These are phyloP conservation scores for Cladorrhinum sp. DNA, from an alignment of 2,329 filamentous ascomycete species.

Conservation along the genomic window DNA sequence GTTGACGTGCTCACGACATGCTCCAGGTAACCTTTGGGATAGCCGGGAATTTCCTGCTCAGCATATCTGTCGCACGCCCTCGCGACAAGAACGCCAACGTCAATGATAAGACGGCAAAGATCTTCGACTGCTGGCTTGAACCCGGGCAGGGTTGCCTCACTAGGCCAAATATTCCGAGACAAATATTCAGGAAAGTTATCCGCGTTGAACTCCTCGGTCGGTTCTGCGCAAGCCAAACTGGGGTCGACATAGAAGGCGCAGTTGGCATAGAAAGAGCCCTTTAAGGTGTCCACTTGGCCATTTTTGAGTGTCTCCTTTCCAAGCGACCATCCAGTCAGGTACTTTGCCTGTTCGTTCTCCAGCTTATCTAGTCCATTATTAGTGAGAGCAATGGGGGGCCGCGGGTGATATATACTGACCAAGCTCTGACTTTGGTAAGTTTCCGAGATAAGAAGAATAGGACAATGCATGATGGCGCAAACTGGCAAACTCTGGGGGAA, in stretches of 20 bases:
- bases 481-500: constrained; percentile 68
- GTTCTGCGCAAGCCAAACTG: constrained; percentile 57
- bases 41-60: constrained; percentile 70
- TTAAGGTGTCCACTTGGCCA: constrained; percentile 73
- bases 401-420: constrained; percentile 46
- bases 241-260: constrained; percentile 73
- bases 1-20: constrained; percentile 79
- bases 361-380: constrained; percentile 44
- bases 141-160: constrained; percentile 63
- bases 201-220: constrained; percentile 54
- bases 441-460: constrained; percentile 85
- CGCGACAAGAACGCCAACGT: constrained; percentile 83
- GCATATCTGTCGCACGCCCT: constrained; percentile 88
- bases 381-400: background rate
- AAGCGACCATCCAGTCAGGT: constrained; percentile 72
- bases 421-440: constrained; percentile 68
- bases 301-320: constrained; percentile 79
- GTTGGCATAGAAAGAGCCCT: constrained; percentile 82
- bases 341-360: constrained; percentile 59
- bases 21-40: constrained; percentile 77
- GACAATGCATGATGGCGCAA: constrained; percentile 74
- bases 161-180: constrained; percentile 85
- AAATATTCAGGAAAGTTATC: constrained; percentile 82
- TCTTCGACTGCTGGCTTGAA: constrained; percentile 71
- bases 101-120: constrained; percentile 81